Evolutionary conservation across 2,329 filamentous ascomycete species (phyloP).

Genomic region (Chalaropsis thielavioides): DNA sequence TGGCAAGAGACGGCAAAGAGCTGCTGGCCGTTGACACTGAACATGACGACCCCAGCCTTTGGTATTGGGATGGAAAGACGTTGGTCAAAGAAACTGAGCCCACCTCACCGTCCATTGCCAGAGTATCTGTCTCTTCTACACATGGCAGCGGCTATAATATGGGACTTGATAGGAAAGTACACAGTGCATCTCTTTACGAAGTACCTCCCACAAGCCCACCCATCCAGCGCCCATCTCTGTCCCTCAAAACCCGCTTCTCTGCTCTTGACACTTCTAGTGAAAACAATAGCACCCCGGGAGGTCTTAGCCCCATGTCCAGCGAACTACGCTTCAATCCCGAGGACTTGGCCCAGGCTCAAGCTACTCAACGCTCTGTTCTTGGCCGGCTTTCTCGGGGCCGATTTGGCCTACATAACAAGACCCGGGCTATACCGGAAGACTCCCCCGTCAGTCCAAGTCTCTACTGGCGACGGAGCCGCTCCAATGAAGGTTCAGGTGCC

Average conservation of each 20-base stretch:
- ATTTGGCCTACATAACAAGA: background rate
- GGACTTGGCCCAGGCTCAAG: background rate
- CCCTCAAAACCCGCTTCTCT: background rate
- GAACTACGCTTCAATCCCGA: background rate
- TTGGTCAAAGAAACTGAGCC: background rate
- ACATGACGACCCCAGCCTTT: background rate
- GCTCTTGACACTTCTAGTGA: background rate
- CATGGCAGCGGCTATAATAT: background rate
- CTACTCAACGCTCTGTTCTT: background rate
- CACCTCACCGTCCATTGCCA: no score
- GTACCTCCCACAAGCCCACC: background rate
- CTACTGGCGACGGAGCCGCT: background rate
- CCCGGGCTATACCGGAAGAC: background rate
- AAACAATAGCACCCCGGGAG: background rate
- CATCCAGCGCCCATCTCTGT: background rate
- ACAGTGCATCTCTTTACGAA: background rate
- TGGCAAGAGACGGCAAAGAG: background rate
- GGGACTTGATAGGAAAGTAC: background rate
- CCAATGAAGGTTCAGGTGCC: background rate
- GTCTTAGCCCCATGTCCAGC: background rate
- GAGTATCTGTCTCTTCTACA: background rate
- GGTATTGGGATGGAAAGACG: background rate
- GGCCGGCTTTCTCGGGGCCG: background rate
- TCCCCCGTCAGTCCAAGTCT: background rate
- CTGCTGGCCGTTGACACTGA: background rate